Base-by-base conservation (phyloP, 2,329 filamentous ascomycete genomes). In the Venturia oleaginea region DNA sequence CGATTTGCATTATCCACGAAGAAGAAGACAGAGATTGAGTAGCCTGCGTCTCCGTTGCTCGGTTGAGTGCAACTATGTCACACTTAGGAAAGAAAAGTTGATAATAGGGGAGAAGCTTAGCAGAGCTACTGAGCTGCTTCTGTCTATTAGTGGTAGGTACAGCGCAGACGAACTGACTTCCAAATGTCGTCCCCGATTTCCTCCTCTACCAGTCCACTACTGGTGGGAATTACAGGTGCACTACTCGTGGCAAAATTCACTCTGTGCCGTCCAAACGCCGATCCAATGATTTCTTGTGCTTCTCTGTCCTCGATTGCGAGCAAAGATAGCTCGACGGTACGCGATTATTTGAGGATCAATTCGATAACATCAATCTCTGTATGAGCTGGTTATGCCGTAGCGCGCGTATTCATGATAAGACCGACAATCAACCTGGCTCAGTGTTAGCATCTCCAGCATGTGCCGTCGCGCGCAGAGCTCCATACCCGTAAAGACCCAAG, bases 401-500 rank as follows among this genome's bases (percentile, higher is more conserved):
- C 63, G 34, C 65, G 34, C 66, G 91, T 94, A 84, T 96, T 96
- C 73, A 97, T 84, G 73, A 97, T 93, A 54, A 97, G 84, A 65
- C 90, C 91, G 67, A 97, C 92, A 74, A 97, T 97, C 69, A 97
- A 85, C 57, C 91, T 95, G 70, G 48, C 30, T 30, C 38, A 24
- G 24, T 19, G 68, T 72, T 69, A 74, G 68, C 66, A 66, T 15
- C 27, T 54, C 5, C 42, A 17, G 11, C 48, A 40, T 27, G 55
- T 40, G 15, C 61, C 38, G 30, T 43, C 8, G 11, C 24, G 13
- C 24, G 24, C 57, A 38, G 42, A 70, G 64, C 32, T 59, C 67
- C 88, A 70, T 82, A 96, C 91, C 94, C 94, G 73, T 99, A 99
- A 38, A 99, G 87, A 76, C 94, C 94, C 74, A 99, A 76, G 22